Evolutionary conservation across 2,329 filamentous ascomycete genomes (phyloP), one percentile per base, ranked within the genome.

Genomic region (Colletotrichum costaricense): DNA sequence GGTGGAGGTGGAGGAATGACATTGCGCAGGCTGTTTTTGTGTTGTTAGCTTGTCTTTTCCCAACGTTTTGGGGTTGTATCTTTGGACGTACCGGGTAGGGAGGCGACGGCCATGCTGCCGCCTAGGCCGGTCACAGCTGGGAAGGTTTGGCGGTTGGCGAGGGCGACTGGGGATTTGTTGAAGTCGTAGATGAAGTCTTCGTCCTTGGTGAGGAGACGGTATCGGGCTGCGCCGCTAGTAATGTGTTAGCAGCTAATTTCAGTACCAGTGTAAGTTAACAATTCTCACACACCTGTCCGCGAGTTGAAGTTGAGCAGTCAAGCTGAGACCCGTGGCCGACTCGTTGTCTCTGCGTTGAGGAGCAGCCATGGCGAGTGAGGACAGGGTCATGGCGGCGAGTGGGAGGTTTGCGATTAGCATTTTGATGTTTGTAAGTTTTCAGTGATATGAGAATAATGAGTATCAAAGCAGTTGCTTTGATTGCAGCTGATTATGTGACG

Each of bases 1-100:
- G 84, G 78, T 87, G 85, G 3, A 83, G 79, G 80, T 87, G 86
- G 6, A 88, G 87, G 12, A 86, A 89, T 82, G 88, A 89, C 79
- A 90, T 87, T 70, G 86, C 88, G 77, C 88, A 90, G 55, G 84
- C 62, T 64, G 11, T 56, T 26, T 49, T 1, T 42, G 5, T 3
- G 16, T 49, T 49, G 6, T n/a, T 49, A n/a, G 38, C 11, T 26
- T 26, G 26, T 5, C 26, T 26, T 26, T 26, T 26, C 26, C 26
- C 26, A 26, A 5, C 26, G 26, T 26, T 26, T 16, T 16, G 12
- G 4, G 12, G 14, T 14, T 42, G 38, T 42, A 9, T 42, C 14
- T 16, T 42, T 5, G 12, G 2, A 5, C 19, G 19, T 22, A 49
- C 42, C 42, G 19, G 42, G 42, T 19, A 49, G 8, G 0, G 42